Evolutionary conservation across 345 rosid genomes (phyloP).

Genomic region (Zanthoxylum bungeanum): DNA sequence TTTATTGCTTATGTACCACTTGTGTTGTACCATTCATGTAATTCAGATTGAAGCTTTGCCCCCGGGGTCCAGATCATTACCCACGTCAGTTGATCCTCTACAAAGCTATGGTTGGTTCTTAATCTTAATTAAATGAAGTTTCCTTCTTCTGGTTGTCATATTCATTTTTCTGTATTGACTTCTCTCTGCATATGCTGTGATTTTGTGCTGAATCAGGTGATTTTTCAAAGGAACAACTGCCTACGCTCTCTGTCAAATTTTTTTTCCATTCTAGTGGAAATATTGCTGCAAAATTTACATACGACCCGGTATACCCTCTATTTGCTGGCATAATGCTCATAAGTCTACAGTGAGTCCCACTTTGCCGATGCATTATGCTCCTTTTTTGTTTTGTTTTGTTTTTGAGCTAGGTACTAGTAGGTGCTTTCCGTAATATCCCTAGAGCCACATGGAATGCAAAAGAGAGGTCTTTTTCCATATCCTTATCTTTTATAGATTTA

Average conservation of each 20-base stretch:
- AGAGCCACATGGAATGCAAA: slow-evolving; percentile 85
- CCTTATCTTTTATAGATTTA: background rate
- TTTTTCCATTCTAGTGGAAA: slow-evolving; percentile 64
- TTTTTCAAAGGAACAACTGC: slow-evolving; percentile 30
- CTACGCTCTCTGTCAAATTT: slow-evolving; percentile 58
- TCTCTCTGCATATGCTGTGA: slow-evolving; percentile 1
- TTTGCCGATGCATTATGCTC: slow-evolving; percentile 9
- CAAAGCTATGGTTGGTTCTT: slow-evolving; percentile 43
- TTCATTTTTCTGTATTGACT: background rate
- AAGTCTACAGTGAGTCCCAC: background rate
- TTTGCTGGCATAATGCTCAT: slow-evolving; percentile 8
- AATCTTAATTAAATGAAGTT: background rate
- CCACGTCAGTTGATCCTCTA: slow-evolving; percentile 24
- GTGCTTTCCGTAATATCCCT: slow-evolving; percentile 73
- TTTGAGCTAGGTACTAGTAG: slow-evolving; percentile 48
- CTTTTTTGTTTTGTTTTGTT: background rate
- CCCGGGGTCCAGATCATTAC: slow-evolving; percentile 26
- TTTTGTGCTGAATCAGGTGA: slow-evolving; percentile 30
- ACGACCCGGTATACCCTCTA: slow-evolving; percentile 48
- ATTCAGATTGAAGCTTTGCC: slow-evolving; percentile 39
- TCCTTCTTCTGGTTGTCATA: background rate
- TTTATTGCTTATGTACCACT: background rate
- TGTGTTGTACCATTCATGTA: background rate
- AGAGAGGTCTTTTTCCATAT: slow-evolving; percentile 60
- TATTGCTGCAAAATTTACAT: slow-evolving; percentile 71